Percentiles rank a stretch among this genome's conserved stretches.
These are phyloP conservation scores for Picochlorum sp. DNA, from an alignment of 139 green algal genomes.

Conservation along the genomic window DNA sequence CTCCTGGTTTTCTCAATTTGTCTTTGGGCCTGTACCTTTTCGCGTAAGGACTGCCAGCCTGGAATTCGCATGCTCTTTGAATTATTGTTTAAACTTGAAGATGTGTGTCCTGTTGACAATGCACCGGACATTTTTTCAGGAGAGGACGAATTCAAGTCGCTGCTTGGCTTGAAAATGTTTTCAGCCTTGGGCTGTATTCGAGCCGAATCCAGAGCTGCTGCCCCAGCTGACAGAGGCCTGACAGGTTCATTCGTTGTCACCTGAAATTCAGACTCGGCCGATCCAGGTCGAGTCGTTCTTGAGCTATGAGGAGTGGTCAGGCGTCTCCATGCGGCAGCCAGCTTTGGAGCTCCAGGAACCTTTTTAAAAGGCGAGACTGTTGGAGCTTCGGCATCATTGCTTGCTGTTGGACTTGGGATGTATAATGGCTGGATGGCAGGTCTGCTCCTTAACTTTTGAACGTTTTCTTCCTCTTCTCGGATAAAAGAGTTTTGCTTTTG, in stretches of 20 bases:
- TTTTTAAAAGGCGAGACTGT: constrained; percentile 6
- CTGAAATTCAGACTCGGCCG: neutral
- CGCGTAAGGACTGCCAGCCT: neutral
- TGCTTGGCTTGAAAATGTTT: neutral
- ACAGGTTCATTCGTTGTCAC: neutral
- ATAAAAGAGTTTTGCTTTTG: no score
- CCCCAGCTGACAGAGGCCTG: constrained; percentile 2
- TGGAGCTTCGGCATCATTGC: neutral
- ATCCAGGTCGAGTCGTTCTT: neutral
- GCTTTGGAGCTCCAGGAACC: neutral
- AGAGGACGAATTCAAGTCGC: no score
- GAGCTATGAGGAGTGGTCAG: neutral
- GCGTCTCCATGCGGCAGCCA: constrained; percentile 1
- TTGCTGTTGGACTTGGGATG: neutral
- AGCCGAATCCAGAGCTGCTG: neutral
- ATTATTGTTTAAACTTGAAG: no score
- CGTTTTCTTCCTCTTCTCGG: no score
- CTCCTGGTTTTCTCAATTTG: neutral
- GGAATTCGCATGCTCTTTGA: neutral
- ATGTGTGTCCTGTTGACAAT: no score
- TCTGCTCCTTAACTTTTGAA: no score
- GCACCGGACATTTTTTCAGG: no score
- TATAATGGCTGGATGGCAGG: neutral
- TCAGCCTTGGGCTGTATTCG: neutral
- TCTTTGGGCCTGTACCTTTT: neutral